Evolutionary conservation across 116 monocot genomes (phyloP).

Genomic region (Iris pallida): DNA sequence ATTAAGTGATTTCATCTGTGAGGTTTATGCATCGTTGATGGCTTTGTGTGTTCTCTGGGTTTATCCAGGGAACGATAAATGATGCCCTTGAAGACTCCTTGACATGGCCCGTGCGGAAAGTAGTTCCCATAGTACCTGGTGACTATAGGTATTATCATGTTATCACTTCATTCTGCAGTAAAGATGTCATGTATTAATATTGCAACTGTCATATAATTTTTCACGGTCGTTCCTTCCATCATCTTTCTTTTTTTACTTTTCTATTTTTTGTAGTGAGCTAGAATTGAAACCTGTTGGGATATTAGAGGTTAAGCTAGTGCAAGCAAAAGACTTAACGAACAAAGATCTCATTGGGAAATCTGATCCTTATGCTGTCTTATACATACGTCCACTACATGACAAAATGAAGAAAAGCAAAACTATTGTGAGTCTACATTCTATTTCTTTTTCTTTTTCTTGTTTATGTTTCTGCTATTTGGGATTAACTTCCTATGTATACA

Average conservation of each 20-base stretch:
- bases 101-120: constrained; percentile 91
- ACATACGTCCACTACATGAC: constrained; percentile 74
- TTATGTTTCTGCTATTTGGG: background rate
- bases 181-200: background rate
- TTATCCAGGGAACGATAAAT: constrained; percentile 69
- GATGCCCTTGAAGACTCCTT: constrained; percentile 84
- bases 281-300: constrained; percentile 88
- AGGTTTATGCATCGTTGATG: background rate
- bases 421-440: constrained; percentile 53
- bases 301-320: constrained; percentile 92
- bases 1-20: background rate
- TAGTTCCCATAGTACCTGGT: constrained; percentile 91
- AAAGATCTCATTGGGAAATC: constrained; percentile 98
- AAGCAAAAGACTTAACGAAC: constrained; percentile 84
- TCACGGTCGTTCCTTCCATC: background rate
- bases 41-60: background rate
- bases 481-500: constrained; percentile 20
- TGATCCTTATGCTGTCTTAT: constrained; percentile 85
- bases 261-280: constrained; percentile 49
- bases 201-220: background rate
- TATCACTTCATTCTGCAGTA: background rate
- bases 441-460: constrained; percentile 4
- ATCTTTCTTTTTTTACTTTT: background rate
- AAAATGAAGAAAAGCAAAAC: constrained; percentile 91
- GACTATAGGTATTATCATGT: constrained; percentile 72